Base-by-base conservation (phyloP, 2,329 filamentous ascomycete species). In the Cladophialophora bantiana region DNA sequence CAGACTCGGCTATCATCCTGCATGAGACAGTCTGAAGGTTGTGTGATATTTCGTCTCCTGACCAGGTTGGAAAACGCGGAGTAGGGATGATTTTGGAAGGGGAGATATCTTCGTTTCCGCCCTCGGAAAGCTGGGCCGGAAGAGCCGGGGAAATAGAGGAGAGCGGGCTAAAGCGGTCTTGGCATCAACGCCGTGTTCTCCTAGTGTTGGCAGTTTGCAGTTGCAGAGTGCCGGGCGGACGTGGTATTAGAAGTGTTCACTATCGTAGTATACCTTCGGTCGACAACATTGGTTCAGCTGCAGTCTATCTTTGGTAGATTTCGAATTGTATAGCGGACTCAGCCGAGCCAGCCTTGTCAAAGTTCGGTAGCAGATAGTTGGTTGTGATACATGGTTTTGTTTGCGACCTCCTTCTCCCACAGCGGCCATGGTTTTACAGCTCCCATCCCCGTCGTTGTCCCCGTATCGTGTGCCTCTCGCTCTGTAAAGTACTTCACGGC, bases 351-450 rank as follows among this genome's bases (percentile, higher is more conserved):
- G 18, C 20, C 45, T 6, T 31, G 45, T 50, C 45, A 18, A 31
- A 10, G 7, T 5, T 31, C 45, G 18, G 18, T 3, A 1, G 3
- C 9, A n/a, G 56, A 20, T 26, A 59, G n/a, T 42, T 10, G 32
- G 38, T 59, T 59, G n/a, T 36, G 56, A 18, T 59, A 59, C 26
- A 59, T 42, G 26, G 56, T 42, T 13, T 42, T 5, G 15, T 59
- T 48, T 20, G 56, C 9, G 9, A 59, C 56, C 56, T 59, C 56
- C 20, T 38, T 31, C 26, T 59, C 56, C 56, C 56, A 59, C 26
- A 59, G 13, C 26, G 56, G 56, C 56, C 56, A 59, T 42, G 56
- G 56, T 12, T 59, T 59, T n/a, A 59, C 56, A 48, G 56, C 56
- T 31, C 56, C 56, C 56, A 59, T 59, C 26, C 56, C 56, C 9